phyloP scores from a whole-genome alignment of 176 grass and related monocot species.

The Chloris gayana region DNA sequence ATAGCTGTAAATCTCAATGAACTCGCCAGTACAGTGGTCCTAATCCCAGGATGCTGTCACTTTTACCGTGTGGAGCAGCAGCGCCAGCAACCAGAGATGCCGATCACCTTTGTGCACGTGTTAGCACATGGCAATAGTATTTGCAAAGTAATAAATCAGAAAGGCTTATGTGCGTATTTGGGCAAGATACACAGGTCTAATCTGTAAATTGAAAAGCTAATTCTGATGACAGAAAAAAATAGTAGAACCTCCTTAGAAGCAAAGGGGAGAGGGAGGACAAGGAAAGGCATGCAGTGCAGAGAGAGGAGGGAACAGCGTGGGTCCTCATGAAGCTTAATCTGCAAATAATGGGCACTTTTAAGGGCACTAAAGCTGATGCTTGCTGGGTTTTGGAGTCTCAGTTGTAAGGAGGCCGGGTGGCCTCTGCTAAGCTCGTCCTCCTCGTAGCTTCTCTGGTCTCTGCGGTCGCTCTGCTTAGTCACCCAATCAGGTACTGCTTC shows the following conservation, averaged over 20 bases:
- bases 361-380: slow-evolving; percentile 46
- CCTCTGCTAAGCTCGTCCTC: slow-evolving; percentile 21
- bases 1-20: slow-evolving; percentile 39
- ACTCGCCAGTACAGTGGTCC: slow-evolving; percentile 30
- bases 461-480: slow-evolving; percentile 1
- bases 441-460: not conserved
- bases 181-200: slow-evolving; percentile 37
- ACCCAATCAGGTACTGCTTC: slow-evolving; percentile 41
- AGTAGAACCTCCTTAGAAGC: slow-evolving; percentile 66
- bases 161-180: slow-evolving; percentile 5
- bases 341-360: slow-evolving; percentile 64
- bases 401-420: slow-evolving; percentile 22
- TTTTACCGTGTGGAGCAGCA: slow-evolving; percentile 34
- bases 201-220: slow-evolving; percentile 36
- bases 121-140: slow-evolving; percentile 44
- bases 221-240: not conserved
- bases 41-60: slow-evolving; percentile 40
- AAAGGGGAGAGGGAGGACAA: slow-evolving; percentile 40
- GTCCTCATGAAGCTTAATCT: slow-evolving; percentile 54
- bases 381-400: slow-evolving; percentile 49
- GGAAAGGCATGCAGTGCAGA: slow-evolving; percentile 34
- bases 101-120: slow-evolving; percentile 35
- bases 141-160: not conserved
- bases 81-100: slow-evolving; percentile 33
- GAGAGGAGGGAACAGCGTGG: slow-evolving; percentile 31